Evolutionary conservation across 179 eudicot species (phyloP), one percentile per base, ranked within the genome.

Genomic region (Vitellaria paradoxa): DNA sequence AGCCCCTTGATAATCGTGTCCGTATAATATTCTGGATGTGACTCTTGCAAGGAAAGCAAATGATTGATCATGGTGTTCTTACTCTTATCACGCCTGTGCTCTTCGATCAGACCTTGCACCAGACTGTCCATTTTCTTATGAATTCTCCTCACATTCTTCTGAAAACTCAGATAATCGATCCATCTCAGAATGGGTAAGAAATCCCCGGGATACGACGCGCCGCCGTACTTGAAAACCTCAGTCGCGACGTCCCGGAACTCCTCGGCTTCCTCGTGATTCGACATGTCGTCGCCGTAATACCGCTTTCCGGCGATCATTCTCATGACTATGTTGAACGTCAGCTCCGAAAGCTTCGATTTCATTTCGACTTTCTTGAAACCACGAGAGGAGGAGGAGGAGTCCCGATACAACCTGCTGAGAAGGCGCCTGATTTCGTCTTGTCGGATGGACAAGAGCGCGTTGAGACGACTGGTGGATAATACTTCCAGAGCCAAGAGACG

Each of bases 1-100:
- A 87, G 84, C 15, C 88, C 90, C 79, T 87, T 92, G 73, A 90
- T 89, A 21, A 81, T 79, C 60, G 76, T 77, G 57, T 92, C 94
- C 7, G 82, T 83, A 82, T 92, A 92, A 49, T 82, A 85, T 20
- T 81, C 86, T 1, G 91, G 92, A 56, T 88, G 85, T 45, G 89
- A 82, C 68, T 86, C 82, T 62, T 89, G 94, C 81, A 90, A 76
- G 9, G 76, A 74, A 12, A 90, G 83, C 84, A 92, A 65, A 65
- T 85, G 89, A 30, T 69, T 83, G 1, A 89, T 70, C 90, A 90
- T 71, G 24, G 85, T 84, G 68, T 84, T 82, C 7, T 60, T 73
- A 20, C 62, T 78, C 26, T 40, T 72, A 9, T 74, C 60, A 77
- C 79, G 56, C 68, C 87, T 60, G 76, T 64, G 77, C 47, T 82